Conservation (phyloP, 495 filamentous ascomycete species). For the Trichoderma parareesei region DNA sequence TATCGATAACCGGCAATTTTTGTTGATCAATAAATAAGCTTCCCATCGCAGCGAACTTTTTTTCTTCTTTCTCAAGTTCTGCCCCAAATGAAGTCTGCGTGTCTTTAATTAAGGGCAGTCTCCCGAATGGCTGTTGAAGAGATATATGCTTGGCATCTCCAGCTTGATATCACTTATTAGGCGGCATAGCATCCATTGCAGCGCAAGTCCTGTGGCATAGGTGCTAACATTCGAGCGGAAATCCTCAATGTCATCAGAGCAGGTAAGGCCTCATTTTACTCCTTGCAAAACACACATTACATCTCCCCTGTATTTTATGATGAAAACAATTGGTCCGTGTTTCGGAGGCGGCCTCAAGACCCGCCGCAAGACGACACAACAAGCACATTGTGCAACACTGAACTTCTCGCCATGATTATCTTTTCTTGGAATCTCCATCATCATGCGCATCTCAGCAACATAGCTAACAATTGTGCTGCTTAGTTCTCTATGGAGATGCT, state of each 20-base stretch:
- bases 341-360: conserved; percentile 97
- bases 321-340: conserved; percentile 98
- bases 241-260: not conserved
- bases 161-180: not conserved
- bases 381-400: conserved; percentile 77
- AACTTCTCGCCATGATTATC: conserved; percentile 25
- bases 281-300: not conserved
- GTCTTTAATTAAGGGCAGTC: not conserved
- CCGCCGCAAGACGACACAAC: conserved; percentile 78
- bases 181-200: not conserved
- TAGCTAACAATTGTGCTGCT: not conserved
- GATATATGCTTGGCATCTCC: too few relatives aligned
- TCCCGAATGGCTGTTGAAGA: too few relatives aligned
- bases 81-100: not conserved
- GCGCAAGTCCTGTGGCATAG: not conserved
- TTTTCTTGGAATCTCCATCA: not conserved
- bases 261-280: not conserved
- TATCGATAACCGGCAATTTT: conserved; percentile 16
- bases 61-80: not conserved
- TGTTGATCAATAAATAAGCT: conserved; percentile 61
- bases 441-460: not conserved
- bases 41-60: conserved; percentile 30
- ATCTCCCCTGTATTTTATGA: conserved; percentile 38
- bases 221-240: not conserved
- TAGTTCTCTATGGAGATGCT: not conserved